Evolutionary conservation across 176 grass and related monocot species (phyloP).

Genomic region (Carex littledalei): DNA sequence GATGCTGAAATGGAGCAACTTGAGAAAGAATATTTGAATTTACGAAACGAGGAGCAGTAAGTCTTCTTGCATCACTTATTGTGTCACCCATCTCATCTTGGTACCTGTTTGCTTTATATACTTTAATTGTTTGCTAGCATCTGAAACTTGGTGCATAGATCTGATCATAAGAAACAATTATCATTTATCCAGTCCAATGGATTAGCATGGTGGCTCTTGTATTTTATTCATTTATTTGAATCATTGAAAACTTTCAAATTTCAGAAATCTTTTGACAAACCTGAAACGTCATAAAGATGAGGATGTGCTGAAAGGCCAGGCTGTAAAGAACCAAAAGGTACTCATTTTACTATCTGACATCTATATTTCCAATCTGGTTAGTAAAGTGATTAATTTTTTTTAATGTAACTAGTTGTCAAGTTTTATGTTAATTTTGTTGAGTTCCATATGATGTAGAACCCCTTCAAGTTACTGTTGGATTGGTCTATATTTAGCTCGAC

Average conservation of each 20-base stretch:
- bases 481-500: not conserved
- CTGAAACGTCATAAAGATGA: slow-evolving; percentile 69
- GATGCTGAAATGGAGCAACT: slow-evolving; percentile 51
- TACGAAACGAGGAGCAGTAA: slow-evolving; percentile 43
- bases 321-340: slow-evolving; percentile 79
- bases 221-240: not conserved
- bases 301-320: slow-evolving; percentile 57
- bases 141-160: slow-evolving; percentile 10
- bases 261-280: slow-evolving; percentile 38
- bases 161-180: not conserved
- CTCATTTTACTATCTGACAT: not conserved
- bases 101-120: not conserved
- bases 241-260: not conserved
- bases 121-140: not conserved
- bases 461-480: not conserved
- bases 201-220: not conserved
- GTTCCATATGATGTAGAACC: not conserved
- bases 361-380: not conserved
- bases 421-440: not conserved
- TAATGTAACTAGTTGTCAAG: not conserved
- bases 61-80: not conserved
- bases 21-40: slow-evolving; percentile 36
- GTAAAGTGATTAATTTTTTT: not conserved
- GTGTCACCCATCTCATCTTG: not conserved
- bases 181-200: not conserved